Evolutionary conservation across 108 stramenopile species (phyloP).

Genomic region (Cyclotella cryptica): DNA sequence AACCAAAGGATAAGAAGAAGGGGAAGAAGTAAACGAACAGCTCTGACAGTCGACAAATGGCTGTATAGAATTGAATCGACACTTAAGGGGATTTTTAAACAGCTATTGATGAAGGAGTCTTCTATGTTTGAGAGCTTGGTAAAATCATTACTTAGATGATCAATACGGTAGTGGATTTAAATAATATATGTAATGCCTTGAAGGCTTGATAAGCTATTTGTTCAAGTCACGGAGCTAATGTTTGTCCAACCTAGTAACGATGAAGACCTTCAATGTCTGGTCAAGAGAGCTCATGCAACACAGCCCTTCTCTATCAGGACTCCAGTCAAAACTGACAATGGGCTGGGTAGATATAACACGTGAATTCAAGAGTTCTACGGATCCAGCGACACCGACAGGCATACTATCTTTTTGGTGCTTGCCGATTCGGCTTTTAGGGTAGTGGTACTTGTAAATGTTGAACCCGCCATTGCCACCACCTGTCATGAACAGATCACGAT

Average conservation of each 20-base stretch:
- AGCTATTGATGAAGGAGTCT: no score
- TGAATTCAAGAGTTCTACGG: constrained; percentile 80
- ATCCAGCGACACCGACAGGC: constrained; percentile 78
- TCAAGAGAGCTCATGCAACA: constrained; percentile 78
- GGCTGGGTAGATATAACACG: constrained; percentile 88
- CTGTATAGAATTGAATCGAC: no score
- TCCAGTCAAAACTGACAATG: constrained; percentile 90
- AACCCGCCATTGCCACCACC: constrained; percentile 89
- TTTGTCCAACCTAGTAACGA: constrained; percentile 50
- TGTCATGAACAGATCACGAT: constrained; percentile 87
- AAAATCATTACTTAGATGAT: no score
- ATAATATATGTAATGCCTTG: no score
- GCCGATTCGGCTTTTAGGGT: constrained; percentile 63
- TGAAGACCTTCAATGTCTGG: constrained; percentile 71
- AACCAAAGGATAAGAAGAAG: constrained; percentile 6
- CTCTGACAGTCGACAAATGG: no score
- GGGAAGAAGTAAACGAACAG: not conserved
- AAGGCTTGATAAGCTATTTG: no score
- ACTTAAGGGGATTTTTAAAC: no score
- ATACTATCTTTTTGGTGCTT: constrained; percentile 70
- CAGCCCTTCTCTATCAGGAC: constrained; percentile 85
- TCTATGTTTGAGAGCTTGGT: no score
- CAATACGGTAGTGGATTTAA: no score
- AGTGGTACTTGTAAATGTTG: constrained; percentile 89
- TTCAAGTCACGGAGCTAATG: constrained; percentile 8